Conservation (phyloP, 2,329 filamentous ascomycete genomes). For the Aspergillus sp. region DNA sequence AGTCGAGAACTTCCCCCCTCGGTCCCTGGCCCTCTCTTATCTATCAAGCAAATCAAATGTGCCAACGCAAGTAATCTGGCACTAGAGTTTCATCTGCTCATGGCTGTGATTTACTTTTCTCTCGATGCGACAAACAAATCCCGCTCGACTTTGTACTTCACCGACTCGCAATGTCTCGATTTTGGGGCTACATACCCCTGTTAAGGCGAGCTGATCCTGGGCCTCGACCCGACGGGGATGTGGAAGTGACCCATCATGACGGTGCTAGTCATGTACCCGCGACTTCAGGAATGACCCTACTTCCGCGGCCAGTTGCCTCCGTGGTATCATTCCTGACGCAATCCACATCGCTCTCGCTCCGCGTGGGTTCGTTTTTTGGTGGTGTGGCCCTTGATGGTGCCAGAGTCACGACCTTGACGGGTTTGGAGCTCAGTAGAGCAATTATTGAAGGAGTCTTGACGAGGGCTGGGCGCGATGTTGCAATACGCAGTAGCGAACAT, state of each 20-base stretch:
- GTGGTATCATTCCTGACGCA: slow-evolving; percentile 46
- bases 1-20: background rate
- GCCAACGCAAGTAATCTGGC: background rate
- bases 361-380: slow-evolving; percentile 45
- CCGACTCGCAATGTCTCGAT: slow-evolving; percentile 19
- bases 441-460: slow-evolving; percentile 46
- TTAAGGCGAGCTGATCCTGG: slow-evolving; percentile 12
- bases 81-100: background rate
- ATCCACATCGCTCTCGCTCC: slow-evolving; percentile 45
- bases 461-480: slow-evolving; percentile 46
- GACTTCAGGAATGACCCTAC: slow-evolving; percentile 37
- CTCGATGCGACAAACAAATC: background rate
- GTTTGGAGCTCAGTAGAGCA: slow-evolving; percentile 45
- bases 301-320: slow-evolving; percentile 45
- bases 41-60: background rate
- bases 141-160: background rate
- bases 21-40: slow-evolving; percentile 2
- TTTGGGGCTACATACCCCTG: slow-evolving; percentile 16
- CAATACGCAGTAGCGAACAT: slow-evolving; percentile 43
- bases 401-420: slow-evolving; percentile 45
- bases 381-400: slow-evolving; percentile 45
- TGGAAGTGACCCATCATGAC: slow-evolving; percentile 4
- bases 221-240: slow-evolving; percentile 1
- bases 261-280: slow-evolving; percentile 25
- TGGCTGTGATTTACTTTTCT: slow-evolving; percentile 1